A percentile compares a stretch with the other conserved stretches of the same genome.
These are phyloP conservation scores for Termitomyces sp. DNA, from an alignment of 768 basidiomycete genomes.

Conservation along the genomic window DNA sequence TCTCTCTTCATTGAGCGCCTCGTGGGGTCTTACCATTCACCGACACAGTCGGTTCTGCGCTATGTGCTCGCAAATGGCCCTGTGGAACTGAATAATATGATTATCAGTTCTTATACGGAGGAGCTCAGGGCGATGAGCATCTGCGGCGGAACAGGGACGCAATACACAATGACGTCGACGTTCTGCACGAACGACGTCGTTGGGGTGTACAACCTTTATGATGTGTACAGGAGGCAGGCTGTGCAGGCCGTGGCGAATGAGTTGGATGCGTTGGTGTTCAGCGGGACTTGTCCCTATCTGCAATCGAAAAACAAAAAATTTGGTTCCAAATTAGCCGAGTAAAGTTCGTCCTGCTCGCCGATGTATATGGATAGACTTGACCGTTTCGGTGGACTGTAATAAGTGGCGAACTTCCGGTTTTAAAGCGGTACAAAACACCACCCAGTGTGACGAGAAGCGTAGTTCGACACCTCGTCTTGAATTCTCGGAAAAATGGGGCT, in stretches of 20 bases:
- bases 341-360: not conserved
- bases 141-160: constrained; percentile 8
- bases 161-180: not conserved
- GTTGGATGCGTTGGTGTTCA: constrained; percentile 5
- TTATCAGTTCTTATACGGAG: constrained; percentile 3
- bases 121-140: constrained; percentile 7
- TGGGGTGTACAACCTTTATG: not conserved
- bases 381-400: too few species aligned
- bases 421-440: not conserved
- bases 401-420: not conserved
- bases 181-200: constrained; percentile 2
- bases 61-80: not conserved
- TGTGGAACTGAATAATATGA: not conserved
- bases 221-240: not conserved
- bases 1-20: constrained; percentile 3
- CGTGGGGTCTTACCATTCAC: not conserved
- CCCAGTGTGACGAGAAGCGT: not conserved
- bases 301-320: not conserved
- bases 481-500: not conserved
- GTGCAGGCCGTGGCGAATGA: constrained; percentile 1
- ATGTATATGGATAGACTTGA: not conserved
- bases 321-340: not conserved
- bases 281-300: constrained; percentile 8
- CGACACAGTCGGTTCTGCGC: not conserved
- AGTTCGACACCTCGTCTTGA: not conserved